Evolutionary conservation across 257 asterid species (phyloP).

Genomic region (Ligustrum vulgare): DNA sequence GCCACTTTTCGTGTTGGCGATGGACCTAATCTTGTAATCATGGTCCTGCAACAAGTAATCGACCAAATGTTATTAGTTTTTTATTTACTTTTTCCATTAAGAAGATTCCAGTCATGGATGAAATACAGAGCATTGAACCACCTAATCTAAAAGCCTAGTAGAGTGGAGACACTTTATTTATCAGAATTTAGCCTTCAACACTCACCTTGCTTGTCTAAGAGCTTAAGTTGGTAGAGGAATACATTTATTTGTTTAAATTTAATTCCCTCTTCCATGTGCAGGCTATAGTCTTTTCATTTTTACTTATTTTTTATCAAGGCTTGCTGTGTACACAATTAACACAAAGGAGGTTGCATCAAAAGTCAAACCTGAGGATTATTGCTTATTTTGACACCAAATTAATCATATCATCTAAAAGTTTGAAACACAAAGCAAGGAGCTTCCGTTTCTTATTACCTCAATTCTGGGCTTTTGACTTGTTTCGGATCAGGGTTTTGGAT

Average conservation of each 20-base stretch:
- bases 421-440: not conserved
- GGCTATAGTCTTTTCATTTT: too few species aligned
- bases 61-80: not conserved
- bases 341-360: not conserved
- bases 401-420: not conserved
- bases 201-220: not conserved
- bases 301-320: not conserved
- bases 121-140: not conserved
- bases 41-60: conserved; percentile 47
- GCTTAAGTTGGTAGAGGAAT: not conserved
- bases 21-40: conserved; percentile 56
- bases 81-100: too few species aligned
- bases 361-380: not conserved
- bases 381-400: not conserved
- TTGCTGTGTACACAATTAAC: not conserved
- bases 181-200: too few species aligned
- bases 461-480: conserved; percentile 59
- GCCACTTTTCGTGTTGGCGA: conserved; percentile 62
- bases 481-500: conserved; percentile 47
- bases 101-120: not conserved
- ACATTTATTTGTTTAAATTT: too few species aligned
- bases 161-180: too few species aligned
- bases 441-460: conserved; percentile 46
- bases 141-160: too few species aligned
- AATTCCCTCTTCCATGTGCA: too few species aligned